phyloP scores from a whole-genome alignment of 306 rosid genomes.

The Canavalia gladiata region DNA sequence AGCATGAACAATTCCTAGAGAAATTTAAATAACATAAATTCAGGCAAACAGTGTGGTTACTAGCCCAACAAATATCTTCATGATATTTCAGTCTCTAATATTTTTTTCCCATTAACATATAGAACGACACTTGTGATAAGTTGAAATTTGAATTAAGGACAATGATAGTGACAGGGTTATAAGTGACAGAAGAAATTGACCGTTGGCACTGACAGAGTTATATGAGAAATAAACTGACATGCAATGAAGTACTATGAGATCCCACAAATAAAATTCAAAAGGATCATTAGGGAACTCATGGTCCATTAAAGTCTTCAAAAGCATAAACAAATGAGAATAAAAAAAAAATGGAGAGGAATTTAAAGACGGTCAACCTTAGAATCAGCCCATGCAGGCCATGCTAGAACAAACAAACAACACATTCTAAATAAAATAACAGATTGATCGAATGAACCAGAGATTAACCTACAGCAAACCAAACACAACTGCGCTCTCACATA shows the following conservation, averaged over 20 bases:
- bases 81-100: not conserved
- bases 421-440: not conserved
- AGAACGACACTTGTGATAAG: not conserved
- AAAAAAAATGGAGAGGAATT: not conserved
- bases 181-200: not conserved
- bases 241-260: slow-evolving; percentile 17
- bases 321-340: not conserved
- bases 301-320: slow-evolving; percentile 17
- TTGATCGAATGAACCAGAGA: not conserved
- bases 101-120: not conserved
- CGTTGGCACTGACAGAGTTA: not conserved
- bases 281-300: not conserved
- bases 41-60: not conserved
- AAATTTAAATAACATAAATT: not conserved
- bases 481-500: not conserved
- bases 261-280: not conserved
- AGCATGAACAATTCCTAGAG: not conserved
- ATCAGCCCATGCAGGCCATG: not conserved
- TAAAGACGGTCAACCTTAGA: not conserved
- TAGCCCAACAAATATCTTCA: not conserved
- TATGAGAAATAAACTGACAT: not conserved
- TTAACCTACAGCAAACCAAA: not conserved
- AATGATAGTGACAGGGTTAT: not conserved
- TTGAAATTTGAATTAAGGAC: not conserved
- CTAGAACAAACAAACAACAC: not conserved